Evolutionary conservation across 176 grass and related monocot species (phyloP).

Genomic region (Oryza nivara): DNA sequence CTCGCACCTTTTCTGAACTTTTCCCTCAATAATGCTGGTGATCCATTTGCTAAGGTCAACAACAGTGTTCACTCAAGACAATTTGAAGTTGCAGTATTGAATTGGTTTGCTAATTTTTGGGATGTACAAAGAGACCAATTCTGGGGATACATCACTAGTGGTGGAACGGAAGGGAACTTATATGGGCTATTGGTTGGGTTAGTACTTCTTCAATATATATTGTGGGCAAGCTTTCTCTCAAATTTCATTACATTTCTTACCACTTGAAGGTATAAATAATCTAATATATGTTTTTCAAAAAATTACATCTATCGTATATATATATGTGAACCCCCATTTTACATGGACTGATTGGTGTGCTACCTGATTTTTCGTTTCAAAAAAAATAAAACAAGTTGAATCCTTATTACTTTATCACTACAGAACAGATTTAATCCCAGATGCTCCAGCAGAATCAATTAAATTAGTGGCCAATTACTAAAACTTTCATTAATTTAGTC

Average conservation of each 20-base stretch:
- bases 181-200: neutral
- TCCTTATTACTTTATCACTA: too few relatives aligned
- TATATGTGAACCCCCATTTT: neutral
- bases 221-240: neutral
- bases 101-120: slow-evolving; percentile 68
- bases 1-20: slow-evolving; percentile 33
- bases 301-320: too few relatives aligned
- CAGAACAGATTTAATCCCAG: too few relatives aligned
- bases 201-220: neutral
- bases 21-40: slow-evolving; percentile 49
- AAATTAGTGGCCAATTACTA: neutral
- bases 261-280: neutral
- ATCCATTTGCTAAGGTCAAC: slow-evolving; percentile 41
- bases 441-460: too few relatives aligned
- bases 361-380: too few relatives aligned
- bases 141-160: slow-evolving; percentile 69
- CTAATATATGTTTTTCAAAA: neutral
- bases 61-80: slow-evolving; percentile 56
- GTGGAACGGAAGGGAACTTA: slow-evolving; percentile 64
- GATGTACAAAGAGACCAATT: slow-evolving; percentile 55
- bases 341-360: too few relatives aligned
- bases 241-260: neutral
- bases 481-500: neutral
- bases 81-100: slow-evolving; percentile 60
- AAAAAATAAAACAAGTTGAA: too few relatives aligned